Evolutionary conservation across 2,329 filamentous ascomycete species (phyloP).

Genomic region (Colletotrichum horii): DNA sequence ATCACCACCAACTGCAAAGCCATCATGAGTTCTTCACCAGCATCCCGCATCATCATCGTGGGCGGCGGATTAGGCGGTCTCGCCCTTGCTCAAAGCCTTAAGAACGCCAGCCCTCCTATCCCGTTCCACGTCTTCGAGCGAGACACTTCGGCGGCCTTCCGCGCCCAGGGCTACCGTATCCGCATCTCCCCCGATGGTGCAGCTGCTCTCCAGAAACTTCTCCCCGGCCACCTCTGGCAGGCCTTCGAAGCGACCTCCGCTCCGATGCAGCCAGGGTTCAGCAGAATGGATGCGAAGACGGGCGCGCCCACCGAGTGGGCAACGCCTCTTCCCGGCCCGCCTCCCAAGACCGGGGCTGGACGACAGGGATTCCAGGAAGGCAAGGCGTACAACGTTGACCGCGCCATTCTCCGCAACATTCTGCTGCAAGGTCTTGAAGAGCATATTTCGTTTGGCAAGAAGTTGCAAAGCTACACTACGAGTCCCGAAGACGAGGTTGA

Average conservation of each 20-base stretch:
- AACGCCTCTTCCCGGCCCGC: neutral
- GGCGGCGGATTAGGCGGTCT: neutral
- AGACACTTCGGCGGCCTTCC: constrained; percentile 53
- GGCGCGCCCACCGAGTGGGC: neutral
- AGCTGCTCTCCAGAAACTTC: neutral
- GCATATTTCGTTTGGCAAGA: constrained; percentile 32
- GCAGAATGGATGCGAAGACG: neutral
- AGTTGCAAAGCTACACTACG: constrained; percentile 24
- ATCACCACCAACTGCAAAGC: accelerated
- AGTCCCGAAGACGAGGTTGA: constrained; percentile 21
- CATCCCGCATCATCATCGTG: neutral
- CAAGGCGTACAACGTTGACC: constrained; percentile 32
- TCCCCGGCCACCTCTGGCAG: neutral
- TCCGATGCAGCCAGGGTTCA: neutral
- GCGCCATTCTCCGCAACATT: constrained; percentile 32
- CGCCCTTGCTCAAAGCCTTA: neutral
- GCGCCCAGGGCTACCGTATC: constrained; percentile 67
- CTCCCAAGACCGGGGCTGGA: neutral
- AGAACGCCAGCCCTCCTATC: neutral
- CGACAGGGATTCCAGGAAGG: neutral
- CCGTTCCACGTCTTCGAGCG: constrained; percentile 62
- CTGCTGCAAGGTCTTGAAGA: neutral
- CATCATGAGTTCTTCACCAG: neutral
- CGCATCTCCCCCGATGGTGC: constrained; percentile 53
- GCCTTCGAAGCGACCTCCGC: neutral